Evolutionary conservation across 1,284 basidiomycete species (phyloP).

Genomic region (Trametes pubescens): DNA sequence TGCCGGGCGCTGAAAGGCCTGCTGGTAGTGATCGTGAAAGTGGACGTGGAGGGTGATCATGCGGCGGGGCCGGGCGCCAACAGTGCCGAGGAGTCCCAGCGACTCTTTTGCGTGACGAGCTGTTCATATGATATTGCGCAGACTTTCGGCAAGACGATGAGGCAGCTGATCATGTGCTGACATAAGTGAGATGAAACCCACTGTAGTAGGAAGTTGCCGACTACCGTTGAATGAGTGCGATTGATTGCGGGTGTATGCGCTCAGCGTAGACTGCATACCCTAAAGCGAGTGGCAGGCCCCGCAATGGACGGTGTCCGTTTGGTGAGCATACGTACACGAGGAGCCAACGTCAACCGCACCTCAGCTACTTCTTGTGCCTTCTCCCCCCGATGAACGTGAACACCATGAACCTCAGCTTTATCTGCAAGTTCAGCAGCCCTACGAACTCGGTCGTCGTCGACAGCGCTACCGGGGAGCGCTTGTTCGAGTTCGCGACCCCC

Average conservation of each 20-base stretch:
- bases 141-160: slow-evolving; percentile 28
- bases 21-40: slow-evolving; percentile 79
- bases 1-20: slow-evolving; percentile 75
- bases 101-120: slow-evolving; percentile 34
- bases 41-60: slow-evolving; percentile 87
- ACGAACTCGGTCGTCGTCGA: not conserved
- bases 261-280: too few species aligned
- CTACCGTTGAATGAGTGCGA: too few species aligned
- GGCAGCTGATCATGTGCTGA: not conserved
- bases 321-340: too few species aligned
- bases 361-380: too few species aligned
- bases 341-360: too few species aligned
- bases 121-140: slow-evolving; percentile 33
- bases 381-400: too few species aligned
- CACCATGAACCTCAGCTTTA: not conserved
- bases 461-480: not conserved
- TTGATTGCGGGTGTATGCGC: too few species aligned
- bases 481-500: not conserved
- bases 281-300: too few species aligned
- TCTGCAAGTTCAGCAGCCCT: not conserved
- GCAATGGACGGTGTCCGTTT: too few species aligned
- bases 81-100: slow-evolving; percentile 37
- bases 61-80: slow-evolving; percentile 39
- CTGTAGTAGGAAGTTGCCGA: too few species aligned
- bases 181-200: too few species aligned